These are phyloP conservation scores for Hypoxylon sp. DNA, from an alignment of 2,329 filamentous ascomycete genomes.

Conservation along the genomic window DNA sequence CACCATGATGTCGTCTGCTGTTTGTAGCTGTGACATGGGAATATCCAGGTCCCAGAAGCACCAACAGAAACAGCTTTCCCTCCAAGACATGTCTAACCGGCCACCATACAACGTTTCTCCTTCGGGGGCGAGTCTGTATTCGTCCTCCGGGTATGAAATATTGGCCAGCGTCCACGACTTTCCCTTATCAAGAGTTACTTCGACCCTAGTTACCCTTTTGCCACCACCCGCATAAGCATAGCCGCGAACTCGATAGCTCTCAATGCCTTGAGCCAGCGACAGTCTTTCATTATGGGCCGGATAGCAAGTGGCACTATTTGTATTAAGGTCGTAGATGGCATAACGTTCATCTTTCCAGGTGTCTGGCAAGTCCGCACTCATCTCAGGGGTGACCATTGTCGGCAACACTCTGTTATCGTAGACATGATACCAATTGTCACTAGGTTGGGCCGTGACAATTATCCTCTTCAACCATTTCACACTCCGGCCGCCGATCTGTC, in stretches of 20 bases:
- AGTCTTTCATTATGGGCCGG: conserved; percentile 83
- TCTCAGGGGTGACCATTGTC: conserved; percentile 87
- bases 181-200: conserved; percentile 86
- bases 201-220: conserved; percentile 84
- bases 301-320: conserved; percentile 85
- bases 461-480: conserved; percentile 93
- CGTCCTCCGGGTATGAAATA: conserved; percentile 87
- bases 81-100: conserved; percentile 82
- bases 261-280: conserved; percentile 61
- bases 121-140: conserved; percentile 76
- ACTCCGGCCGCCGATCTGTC: conserved; percentile 91
- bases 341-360: conserved; percentile 93
- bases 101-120: conserved; percentile 80
- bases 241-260: conserved; percentile 77
- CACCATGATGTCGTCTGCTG: conserved; percentile 81
- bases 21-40: conserved; percentile 70
- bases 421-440: conserved; percentile 95
- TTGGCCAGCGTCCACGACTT: conserved; percentile 83
- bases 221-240: conserved; percentile 94
- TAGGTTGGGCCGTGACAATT: conserved; percentile 82
- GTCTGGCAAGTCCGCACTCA: conserved; percentile 78
- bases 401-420: conserved; percentile 93
- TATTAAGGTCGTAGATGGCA: conserved; percentile 91
- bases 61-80: conserved; percentile 90
- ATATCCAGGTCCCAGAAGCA: conserved; percentile 89